Evolutionary conservation across 2,329 filamentous ascomycete species (phyloP), one percentile per base, ranked within the genome.

Genomic region (Bisporella sp.): DNA sequence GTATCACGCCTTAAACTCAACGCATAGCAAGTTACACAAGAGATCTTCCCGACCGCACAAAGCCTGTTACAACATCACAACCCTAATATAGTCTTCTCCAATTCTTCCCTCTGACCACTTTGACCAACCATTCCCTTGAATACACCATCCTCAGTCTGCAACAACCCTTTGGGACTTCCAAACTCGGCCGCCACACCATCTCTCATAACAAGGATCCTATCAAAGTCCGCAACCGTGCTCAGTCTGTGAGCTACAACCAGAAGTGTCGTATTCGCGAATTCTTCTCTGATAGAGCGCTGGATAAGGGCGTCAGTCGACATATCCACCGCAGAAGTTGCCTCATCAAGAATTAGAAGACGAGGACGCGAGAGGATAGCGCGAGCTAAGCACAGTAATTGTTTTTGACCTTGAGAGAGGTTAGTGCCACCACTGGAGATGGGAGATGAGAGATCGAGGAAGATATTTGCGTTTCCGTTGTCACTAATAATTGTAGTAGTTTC

Each of bases 291-390:
- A 47, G 77, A 81, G 9, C 81, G 77, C 69, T 89, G 85, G 59
- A 89, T 89, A 31, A 87, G 74, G 2, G 75, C 70, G 63, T 89
- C 86, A 0, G 85, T 89, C 39, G 75, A 71, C 81, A 87, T 87
- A 66, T 89, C 85, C 5, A 90, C 85, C 0, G 85, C 84, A 5
- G 79, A 84, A 0, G 86, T 90, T 0, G 86, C 86, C 68, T 90
- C 86, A 64, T 90, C 87, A 3, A 90, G 75, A 1, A 90, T 78
- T 75, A 90, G 84, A 56, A 90, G 79, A 62, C 84, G 84, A 9
- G 85, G 85, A 0, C 82, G 77, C 0, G 79, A 75, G 31, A 88
- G 79, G 55, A 89, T 87, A 45, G 81, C 84, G 47, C 81, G 81
- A 1, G 85, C 85, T 4, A 88, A 78, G 60, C 84, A 88, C 30